These are phyloP conservation scores for Isatis lusitanica DNA, from an alignment of 441 rosid species.

Conservation along the genomic window DNA sequence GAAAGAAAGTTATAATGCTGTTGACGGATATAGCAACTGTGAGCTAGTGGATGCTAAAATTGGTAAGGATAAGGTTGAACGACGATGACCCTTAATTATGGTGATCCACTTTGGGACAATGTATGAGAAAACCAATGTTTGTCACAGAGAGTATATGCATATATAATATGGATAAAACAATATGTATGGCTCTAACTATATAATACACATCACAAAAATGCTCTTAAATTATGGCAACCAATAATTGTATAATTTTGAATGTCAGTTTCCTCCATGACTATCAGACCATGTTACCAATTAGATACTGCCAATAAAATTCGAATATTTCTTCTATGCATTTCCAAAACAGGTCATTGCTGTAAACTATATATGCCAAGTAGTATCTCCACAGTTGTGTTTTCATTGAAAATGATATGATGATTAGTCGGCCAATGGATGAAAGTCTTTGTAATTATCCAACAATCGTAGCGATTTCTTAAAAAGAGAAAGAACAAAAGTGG, in stretches of 20 bases:
- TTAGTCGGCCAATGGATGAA: slow-evolving; percentile 21
- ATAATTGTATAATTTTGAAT: not conserved
- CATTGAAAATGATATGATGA: not conserved
- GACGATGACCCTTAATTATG: not conserved
- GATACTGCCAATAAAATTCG: not conserved
- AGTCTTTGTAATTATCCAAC: not conserved
- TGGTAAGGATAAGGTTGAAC: slow-evolving; percentile 31
- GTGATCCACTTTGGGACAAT: slow-evolving; percentile 15
- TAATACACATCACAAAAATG: not conserved
- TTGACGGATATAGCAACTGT: slow-evolving; percentile 14
- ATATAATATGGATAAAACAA: not conserved
- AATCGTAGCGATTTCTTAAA: not conserved
- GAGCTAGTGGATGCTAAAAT: slow-evolving; percentile 29
- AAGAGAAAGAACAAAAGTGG: slow-evolving; percentile 9
- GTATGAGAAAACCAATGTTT: not conserved
- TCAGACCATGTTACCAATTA: not conserved
- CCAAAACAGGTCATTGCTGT: not conserved
- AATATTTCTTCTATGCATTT: not conserved
- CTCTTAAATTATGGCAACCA: not conserved
- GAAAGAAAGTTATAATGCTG: not conserved
- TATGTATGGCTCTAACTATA: not conserved
- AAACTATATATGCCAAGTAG: not conserved
- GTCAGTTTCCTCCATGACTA: not conserved
- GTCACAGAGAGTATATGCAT: not conserved
- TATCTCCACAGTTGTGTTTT: not conserved